Evolutionary conservation across 495 filamentous ascomycete species (phyloP).

Genomic region (Trichocladium antarcticum): DNA sequence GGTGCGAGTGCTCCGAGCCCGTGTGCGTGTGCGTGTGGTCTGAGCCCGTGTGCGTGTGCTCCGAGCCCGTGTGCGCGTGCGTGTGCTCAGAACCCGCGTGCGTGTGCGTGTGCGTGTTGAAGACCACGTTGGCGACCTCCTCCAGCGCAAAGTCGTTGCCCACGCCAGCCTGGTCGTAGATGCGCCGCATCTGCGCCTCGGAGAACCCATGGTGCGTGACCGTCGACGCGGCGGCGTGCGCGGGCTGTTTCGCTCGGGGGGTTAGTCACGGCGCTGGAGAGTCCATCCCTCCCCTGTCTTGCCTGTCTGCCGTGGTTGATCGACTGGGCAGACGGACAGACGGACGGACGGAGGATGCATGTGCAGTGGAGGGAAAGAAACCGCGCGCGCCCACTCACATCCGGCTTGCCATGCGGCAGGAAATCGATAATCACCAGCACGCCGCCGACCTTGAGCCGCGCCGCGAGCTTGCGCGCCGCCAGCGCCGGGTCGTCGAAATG

Average conservation of each 20-base stretch:
- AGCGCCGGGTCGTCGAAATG: conserved; percentile 55
- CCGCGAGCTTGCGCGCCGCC: conserved; percentile 44
- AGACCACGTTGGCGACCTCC: conserved; percentile 23
- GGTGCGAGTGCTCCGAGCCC: conserved; percentile 1
- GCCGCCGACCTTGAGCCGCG: conserved; percentile 51
- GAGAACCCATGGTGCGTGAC: conserved; percentile 50
- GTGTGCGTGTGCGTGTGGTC: not conserved
- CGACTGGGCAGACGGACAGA: too few relatives aligned
- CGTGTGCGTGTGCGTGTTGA: conserved; percentile 1
- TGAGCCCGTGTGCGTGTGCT: not conserved
- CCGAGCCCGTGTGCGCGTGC: not conserved
- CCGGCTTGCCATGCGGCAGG: conserved; percentile 34
- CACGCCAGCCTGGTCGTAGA: conserved; percentile 45
- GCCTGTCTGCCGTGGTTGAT: too few relatives aligned
- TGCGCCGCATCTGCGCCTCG: conserved; percentile 37
- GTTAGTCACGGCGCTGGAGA: too few relatives aligned
- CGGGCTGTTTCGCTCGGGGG: conserved; percentile 9
- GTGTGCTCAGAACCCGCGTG: too few relatives aligned
- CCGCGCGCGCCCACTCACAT: too few relatives aligned
- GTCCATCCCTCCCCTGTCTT: too few relatives aligned
- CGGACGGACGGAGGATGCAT: too few relatives aligned
- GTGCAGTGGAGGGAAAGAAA: too few relatives aligned
- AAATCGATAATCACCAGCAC: conserved; percentile 58
- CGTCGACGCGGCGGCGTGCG: conserved; percentile 32
- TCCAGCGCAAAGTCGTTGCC: conserved; percentile 34